Evolutionary conservation across 331 rosid species (phyloP).

Genomic region (Rosa hybrid): DNA sequence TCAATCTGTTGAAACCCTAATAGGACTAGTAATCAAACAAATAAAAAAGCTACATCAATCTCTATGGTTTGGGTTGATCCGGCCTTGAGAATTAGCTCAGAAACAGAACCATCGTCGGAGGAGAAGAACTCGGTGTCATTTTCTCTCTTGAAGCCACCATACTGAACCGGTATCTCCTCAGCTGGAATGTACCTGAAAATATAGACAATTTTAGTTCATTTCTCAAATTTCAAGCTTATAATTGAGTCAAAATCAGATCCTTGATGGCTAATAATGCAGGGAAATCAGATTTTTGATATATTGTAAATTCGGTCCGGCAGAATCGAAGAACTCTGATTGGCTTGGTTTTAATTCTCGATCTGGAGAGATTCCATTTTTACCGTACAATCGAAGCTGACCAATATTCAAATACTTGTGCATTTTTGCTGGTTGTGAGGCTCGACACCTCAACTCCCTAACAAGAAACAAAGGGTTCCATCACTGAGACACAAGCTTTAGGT

Average conservation of each 20-base stretch:
- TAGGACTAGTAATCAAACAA: neutral
- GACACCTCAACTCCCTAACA: no score
- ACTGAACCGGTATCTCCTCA: constrained; percentile 68
- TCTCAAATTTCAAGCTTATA: neutral
- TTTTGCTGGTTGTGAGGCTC: no score
- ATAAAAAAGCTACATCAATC: constrained; percentile 40
- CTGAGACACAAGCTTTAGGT: no score
- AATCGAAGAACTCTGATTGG: no score
- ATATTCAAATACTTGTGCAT: no score
- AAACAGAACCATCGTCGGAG: constrained; percentile 42
- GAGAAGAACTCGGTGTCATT: constrained; percentile 64
- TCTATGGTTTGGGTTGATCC: constrained; percentile 65
- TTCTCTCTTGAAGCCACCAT: constrained; percentile 89
- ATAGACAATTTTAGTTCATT: neutral
- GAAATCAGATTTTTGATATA: neutral
- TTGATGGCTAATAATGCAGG: neutral
- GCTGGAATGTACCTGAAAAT: constrained; percentile 71
- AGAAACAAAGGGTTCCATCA: no score
- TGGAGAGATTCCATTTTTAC: no score
- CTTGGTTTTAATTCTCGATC: no score
- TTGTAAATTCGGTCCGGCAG: no score
- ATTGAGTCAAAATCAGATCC: neutral
- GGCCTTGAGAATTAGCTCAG: constrained; percentile 62
- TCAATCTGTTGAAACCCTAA: neutral
- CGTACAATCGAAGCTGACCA: no score